These are phyloP conservation scores for Phytophthora citricola DNA, from an alignment of 352 stramenopile species.

Conservation along the genomic window DNA sequence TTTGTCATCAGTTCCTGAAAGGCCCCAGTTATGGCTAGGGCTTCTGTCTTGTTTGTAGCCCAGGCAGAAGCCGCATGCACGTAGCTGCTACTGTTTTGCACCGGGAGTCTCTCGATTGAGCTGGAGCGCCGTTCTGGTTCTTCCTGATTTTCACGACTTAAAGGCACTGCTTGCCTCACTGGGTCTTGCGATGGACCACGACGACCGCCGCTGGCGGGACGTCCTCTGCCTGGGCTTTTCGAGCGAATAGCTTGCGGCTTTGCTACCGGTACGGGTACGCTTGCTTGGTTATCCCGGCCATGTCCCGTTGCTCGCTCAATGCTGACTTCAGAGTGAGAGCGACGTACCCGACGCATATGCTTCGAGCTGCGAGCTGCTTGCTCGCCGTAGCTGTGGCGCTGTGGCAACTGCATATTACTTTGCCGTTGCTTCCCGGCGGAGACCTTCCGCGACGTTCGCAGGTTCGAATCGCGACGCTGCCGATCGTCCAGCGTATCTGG, in stretches of 20 bases:
- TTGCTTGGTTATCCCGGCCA: constrained; percentile 20
- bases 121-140: constrained; percentile 51
- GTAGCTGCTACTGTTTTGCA: constrained; percentile 62
- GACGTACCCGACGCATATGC: constrained; percentile 46
- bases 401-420: constrained; percentile 36
- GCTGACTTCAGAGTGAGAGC: constrained; percentile 60
- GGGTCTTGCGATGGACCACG: constrained; percentile 31
- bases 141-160: constrained; percentile 42
- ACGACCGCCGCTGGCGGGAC: constrained; percentile 20
- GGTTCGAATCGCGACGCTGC: constrained; percentile 44
- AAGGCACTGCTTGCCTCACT: constrained; percentile 28
- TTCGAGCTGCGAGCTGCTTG: constrained; percentile 40
- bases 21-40: constrained; percentile 73
- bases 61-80: constrained; percentile 77
- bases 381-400: constrained; percentile 46
- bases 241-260: constrained; percentile 10
- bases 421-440: constrained; percentile 42
- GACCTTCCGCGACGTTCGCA: constrained; percentile 44
- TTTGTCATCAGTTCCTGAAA: constrained; percentile 86
- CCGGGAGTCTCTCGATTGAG: constrained; percentile 58
- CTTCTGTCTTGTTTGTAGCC: constrained; percentile 78
- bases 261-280: neutral
- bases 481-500: constrained; percentile 44
- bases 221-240: constrained; percentile 30
- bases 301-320: constrained; percentile 35